Evolutionary conservation across 768 basidiomycete genomes (phyloP), one percentile per base, ranked within the genome.

Genomic region (Russula emetica): DNA sequence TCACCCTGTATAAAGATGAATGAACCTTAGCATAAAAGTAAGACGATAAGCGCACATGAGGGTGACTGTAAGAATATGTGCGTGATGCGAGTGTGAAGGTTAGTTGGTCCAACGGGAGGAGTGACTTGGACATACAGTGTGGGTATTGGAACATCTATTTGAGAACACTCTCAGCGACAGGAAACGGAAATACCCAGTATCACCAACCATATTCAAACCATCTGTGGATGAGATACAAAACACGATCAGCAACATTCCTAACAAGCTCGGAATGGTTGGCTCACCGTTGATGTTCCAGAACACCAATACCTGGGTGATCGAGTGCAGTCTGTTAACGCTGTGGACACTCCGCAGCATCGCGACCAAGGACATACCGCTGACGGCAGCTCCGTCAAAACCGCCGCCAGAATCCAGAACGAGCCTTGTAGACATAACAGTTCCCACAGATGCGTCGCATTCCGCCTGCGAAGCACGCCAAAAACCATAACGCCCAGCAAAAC

Each of bases 91-190:
- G 13, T 20, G 50, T 24, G 0, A 47, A 47, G n/a, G 32, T 55
- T 32, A 66, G 64, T 18, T 4, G 26, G 26, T 24, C 1, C 2
- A 49, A 38, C n/a, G 16, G 13, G 1, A 9, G 8, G 42, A 28
- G 28, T 22, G 22, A 55, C 30, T 9, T n/a, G 4, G 16, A 66
- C 66, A 32, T 52, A 67, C 66, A 26, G 47, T 67, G 66, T 13
- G 66, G 66, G 28, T 57, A 66, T 61, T 67, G 66, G 30, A 67
- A 66, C 64, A 67, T 66, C 66, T 67, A 28, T 1, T 38, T 20
- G 34, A 16, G 11, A 40, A 52, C 2, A 24, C 16, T 16, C 1
- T 65, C 36, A 65, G 49, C 34, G 51, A 51, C 18, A n/a, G 11
- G 28, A 55, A 30, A 34, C 22, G 11, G 7, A 16, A 34, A 16